A percentile compares a stretch with the other conserved stretches of the same genome.
Conservation (phyloP, 805 yeast genomes). For the Yarrowia osloensis region DNA sequence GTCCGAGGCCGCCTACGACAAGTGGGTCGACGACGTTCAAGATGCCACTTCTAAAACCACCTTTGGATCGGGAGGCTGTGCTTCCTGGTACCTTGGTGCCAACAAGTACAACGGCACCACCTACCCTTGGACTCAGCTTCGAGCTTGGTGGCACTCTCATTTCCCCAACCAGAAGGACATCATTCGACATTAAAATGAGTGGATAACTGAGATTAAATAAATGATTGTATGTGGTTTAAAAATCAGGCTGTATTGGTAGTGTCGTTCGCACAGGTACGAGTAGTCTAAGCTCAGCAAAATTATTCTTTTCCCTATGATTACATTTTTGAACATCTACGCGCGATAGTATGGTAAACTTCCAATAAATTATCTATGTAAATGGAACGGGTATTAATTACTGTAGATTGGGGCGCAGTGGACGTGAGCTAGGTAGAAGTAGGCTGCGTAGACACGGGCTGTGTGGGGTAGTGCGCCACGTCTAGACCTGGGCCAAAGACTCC, state of each 20-base stretch:
- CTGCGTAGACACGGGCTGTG: too few relatives aligned
- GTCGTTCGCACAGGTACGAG: too few relatives aligned
- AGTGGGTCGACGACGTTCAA: conserved; percentile 31
- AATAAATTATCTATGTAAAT: conserved; percentile 20
- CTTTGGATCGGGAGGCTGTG: conserved; percentile 34
- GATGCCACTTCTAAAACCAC: conserved; percentile 29
- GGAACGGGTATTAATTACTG: conserved; percentile 14
- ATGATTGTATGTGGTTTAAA: background rate
- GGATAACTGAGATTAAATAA: background rate
- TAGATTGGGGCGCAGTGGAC: background rate
- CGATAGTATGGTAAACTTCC: too few relatives aligned
- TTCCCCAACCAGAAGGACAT: conserved; percentile 9
- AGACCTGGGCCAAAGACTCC: conserved; percentile 2
- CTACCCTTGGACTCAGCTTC: conserved; percentile 34
- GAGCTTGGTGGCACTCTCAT: conserved; percentile 33
- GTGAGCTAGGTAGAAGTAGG: background rate
- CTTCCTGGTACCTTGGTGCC: conserved; percentile 33
- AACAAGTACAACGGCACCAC: conserved; percentile 31
- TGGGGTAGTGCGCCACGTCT: background rate
- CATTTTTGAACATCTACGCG: too few relatives aligned
- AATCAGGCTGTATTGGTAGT: too few relatives aligned
- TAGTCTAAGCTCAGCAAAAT: too few relatives aligned
- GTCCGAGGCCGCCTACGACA: conserved; percentile 30
- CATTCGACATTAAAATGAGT: conserved; percentile 2
- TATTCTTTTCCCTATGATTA: too few relatives aligned